Evolutionary conservation across 139 green algal species (phyloP).

Genomic region (Astrephomene gubernaculifera): DNA sequence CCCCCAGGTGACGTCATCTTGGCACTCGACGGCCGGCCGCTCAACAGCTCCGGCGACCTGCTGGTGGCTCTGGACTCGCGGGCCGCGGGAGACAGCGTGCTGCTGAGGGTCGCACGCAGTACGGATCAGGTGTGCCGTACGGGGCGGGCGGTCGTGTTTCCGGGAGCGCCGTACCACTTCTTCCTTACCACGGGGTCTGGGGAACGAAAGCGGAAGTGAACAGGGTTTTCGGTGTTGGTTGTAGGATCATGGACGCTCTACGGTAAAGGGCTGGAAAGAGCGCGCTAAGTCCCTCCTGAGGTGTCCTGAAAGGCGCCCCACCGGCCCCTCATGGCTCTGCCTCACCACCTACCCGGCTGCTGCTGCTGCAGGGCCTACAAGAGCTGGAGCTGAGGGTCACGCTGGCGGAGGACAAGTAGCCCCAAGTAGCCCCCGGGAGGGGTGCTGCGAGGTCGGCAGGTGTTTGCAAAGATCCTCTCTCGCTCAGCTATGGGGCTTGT

Average conservation of each 20-base stretch:
- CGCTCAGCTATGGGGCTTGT: too few species aligned
- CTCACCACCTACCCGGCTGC: background rate
- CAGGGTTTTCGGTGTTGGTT: too few species aligned
- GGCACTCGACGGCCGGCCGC: background rate
- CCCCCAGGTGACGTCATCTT: constrained; percentile 37
- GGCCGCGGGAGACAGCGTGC: background rate
- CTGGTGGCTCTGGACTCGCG: constrained; percentile 11
- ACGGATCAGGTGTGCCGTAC: constrained; percentile 16
- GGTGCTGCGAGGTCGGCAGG: too few species aligned
- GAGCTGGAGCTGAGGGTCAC: constrained; percentile 12
- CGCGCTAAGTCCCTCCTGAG: background rate
- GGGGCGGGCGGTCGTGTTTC: background rate
- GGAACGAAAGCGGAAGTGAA: too few species aligned
- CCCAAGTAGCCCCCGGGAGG: too few species aligned
- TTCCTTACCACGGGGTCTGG: too few species aligned
- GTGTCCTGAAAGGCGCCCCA: background rate
- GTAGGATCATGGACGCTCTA: too few species aligned
- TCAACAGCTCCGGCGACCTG: constrained; percentile 37
- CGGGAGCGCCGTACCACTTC: too few species aligned
- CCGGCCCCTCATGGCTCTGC: background rate
- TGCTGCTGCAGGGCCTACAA: constrained; percentile 20
- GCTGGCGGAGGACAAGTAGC: constrained; percentile 15
- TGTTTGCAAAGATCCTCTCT: too few species aligned
- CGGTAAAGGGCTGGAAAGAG: too few species aligned
- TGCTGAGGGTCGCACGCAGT: constrained; percentile 11